Evolutionary conservation across 2,329 filamentous ascomycete genomes (phyloP).

Genomic region (Alternaria ethzedia): DNA sequence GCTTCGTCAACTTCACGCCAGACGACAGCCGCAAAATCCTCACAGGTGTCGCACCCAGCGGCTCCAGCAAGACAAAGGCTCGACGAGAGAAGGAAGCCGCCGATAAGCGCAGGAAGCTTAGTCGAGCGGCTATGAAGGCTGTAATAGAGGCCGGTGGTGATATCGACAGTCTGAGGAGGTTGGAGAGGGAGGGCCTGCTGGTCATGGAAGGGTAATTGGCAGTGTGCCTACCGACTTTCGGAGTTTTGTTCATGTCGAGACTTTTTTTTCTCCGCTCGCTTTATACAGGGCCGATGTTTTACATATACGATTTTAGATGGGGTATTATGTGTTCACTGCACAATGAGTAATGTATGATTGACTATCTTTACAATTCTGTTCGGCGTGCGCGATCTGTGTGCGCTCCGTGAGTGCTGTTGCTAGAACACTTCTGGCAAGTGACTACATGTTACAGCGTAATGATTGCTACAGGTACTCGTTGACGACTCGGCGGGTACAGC

Average conservation of each 20-base stretch:
- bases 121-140: conserved; percentile 71
- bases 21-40: conserved; percentile 79
- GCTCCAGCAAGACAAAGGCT: conserved; percentile 93
- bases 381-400: background rate
- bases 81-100: conserved; percentile 84
- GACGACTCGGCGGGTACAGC: background rate
- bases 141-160: conserved; percentile 76
- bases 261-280: background rate
- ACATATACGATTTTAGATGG: conserved; percentile 2
- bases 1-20: conserved; percentile 91
- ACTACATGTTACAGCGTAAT: background rate
- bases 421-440: background rate
- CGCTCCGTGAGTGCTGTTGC: background rate
- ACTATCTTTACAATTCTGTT: background rate
- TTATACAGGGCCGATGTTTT: background rate
- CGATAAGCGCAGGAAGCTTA: conserved; percentile 74
- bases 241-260: background rate
- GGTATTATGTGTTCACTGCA: conserved; percentile 21
- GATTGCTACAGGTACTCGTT: background rate
- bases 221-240: background rate
- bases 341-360: conserved; percentile 6
- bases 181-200: conserved; percentile 52
- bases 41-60: conserved; percentile 88
- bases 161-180: conserved; percentile 50
- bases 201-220: conserved; percentile 20